Conservation (phyloP, 2,329 filamentous ascomycete species). For the Lanzia echinophila region DNA sequence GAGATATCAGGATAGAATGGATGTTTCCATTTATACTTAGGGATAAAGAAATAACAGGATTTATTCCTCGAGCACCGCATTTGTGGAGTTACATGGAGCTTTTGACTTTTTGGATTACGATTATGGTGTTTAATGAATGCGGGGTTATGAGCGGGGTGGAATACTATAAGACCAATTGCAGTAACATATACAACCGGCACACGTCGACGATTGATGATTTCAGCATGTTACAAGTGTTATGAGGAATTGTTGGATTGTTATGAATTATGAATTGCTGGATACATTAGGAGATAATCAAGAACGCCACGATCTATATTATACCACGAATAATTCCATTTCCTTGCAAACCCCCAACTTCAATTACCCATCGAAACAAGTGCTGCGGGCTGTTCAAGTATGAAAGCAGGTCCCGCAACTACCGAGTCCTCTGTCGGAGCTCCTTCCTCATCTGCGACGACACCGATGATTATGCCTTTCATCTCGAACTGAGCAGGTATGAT, state of each 20-base stretch:
- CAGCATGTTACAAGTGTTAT: no score
- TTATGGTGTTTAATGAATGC: no score
- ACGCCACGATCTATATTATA: not conserved
- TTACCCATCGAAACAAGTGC: not conserved
- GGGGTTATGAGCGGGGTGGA: no score
- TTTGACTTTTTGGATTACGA: no score
- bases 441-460: conserved; percentile 32
- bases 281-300: no score
- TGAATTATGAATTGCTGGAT: not conserved
- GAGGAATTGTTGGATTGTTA: not conserved
- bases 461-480: conserved; percentile 33
- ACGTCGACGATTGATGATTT: no score
- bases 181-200: no score
- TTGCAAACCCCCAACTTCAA: not conserved
- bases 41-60: no score
- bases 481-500: conserved; percentile 33
- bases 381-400: conserved; percentile 30
- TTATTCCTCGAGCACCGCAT: no score
- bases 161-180: no score
- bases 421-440: conserved; percentile 34
- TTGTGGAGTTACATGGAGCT: no score
- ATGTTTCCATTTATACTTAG: no score
- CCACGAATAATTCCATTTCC: not conserved
- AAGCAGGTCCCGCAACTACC: conserved; percentile 35
- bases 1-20: not conserved